phyloP scores from a whole-genome alignment of 2,329 filamentous ascomycete species.

The Colletotrichum plurivorum region DNA sequence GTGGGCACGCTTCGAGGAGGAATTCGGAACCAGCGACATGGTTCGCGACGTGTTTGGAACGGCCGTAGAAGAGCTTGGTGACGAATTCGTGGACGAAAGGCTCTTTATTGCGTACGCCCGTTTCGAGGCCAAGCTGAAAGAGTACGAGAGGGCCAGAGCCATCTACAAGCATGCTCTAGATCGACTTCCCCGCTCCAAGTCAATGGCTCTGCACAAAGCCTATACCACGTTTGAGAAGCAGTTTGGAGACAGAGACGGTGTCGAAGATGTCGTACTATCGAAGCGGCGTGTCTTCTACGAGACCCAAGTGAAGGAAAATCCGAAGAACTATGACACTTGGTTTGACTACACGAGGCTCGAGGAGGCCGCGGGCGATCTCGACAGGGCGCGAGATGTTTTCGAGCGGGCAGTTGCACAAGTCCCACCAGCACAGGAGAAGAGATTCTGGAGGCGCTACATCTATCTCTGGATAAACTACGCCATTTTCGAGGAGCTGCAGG shows the following conservation, averaged over 20 bases:
- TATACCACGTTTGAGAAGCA: constrained; percentile 99
- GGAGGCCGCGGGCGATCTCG: constrained; percentile 85
- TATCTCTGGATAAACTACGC: constrained; percentile 99
- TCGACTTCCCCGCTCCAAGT: constrained; percentile 88
- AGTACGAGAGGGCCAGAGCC: constrained; percentile 91
- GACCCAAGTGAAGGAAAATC: constrained; percentile 92
- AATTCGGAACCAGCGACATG: constrained; percentile 90
- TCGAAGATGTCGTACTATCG: constrained; percentile 95
- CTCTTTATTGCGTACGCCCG: constrained; percentile 96
- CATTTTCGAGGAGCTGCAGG: constrained; percentile 92
- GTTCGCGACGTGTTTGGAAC: constrained; percentile 93
- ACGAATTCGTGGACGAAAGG: constrained; percentile 96
- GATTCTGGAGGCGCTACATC: constrained; percentile 97
- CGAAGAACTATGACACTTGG: constrained; percentile 98
- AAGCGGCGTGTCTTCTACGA: constrained; percentile 96
- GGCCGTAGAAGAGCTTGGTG: constrained; percentile 90
- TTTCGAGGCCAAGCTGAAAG: constrained; percentile 94
- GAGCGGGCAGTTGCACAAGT: constrained; percentile 96
- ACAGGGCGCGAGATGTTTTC: constrained; percentile 91
- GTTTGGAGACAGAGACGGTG: constrained; percentile 91
- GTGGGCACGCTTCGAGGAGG: constrained; percentile 97
- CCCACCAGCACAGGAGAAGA: constrained; percentile 94
- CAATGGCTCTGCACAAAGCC: constrained; percentile 87
- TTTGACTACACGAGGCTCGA: constrained; percentile 95
- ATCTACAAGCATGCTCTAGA: constrained; percentile 98